Conservation (phyloP, 768 basidiomycete species). For the Boletus insuetus region DNA sequence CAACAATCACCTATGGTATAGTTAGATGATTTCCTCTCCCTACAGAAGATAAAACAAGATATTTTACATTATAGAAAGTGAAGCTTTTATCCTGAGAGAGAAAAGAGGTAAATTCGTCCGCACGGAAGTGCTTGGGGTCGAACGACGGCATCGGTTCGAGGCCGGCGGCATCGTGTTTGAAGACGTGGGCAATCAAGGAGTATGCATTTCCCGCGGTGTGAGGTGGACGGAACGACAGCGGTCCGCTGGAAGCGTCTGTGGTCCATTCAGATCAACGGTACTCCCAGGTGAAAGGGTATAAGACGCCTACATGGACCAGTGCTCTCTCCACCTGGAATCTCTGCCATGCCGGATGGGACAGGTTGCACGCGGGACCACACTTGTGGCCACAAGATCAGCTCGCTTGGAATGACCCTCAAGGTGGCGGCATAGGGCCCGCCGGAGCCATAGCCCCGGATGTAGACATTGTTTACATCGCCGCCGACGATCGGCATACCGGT, state of each 20-base stretch:
- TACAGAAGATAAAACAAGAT: not conserved
- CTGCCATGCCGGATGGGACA: not conserved
- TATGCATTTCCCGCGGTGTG: not conserved
- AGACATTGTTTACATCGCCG: slow-evolving; percentile 4
- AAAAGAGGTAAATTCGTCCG: slow-evolving; percentile 1
- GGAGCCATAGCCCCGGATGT: not conserved
- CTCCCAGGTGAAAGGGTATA: not conserved
- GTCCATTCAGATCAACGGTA: not conserved
- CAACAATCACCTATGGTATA: slow-evolving; percentile 2
- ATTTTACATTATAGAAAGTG: slow-evolving; percentile 7
- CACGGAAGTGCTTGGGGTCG: not conserved
- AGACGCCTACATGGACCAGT: not conserved
- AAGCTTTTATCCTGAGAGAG: not conserved
- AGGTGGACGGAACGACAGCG: slow-evolving; percentile 7
- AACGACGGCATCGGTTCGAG: not conserved
- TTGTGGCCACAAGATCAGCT: slow-evolving; percentile 5
- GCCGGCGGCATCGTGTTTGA: not conserved
- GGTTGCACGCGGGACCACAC: not conserved
- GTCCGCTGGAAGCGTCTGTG: not conserved
- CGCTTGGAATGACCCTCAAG: slow-evolving; percentile 5
- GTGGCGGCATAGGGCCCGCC: not conserved
- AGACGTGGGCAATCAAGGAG: slow-evolving; percentile 9
- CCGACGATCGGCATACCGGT: slow-evolving; percentile 4
- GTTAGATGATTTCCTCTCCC: not conserved
- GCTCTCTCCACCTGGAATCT: not conserved